Conservation (phyloP, 306 rosid species). For the Vigna trinervia region DNA sequence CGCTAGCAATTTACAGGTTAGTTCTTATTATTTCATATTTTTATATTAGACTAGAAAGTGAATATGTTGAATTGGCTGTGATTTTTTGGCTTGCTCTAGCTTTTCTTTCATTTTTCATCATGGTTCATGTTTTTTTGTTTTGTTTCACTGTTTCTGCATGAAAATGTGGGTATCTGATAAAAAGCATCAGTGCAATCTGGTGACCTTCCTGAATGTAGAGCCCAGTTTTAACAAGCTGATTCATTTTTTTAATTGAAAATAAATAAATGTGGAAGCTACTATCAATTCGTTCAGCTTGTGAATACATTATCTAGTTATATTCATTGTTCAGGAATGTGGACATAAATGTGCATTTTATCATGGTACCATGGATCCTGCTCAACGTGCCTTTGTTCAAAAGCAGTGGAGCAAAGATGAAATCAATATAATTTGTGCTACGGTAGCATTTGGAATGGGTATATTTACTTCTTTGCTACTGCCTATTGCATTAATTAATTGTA, state of each 20-base stretch:
- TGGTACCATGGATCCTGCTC: conserved; percentile 92
- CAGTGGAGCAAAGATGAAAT: conserved; percentile 99
- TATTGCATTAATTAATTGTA: conserved; percentile 41
- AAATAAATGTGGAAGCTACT: neutral
- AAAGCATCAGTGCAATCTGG: conserved; percentile 26
- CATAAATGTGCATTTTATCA: conserved; percentile 97
- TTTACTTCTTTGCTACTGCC: conserved; percentile 46
- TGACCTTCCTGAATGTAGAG: conserved; percentile 26
- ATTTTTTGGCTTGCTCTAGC: conserved; percentile 38
- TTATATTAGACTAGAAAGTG: conserved; percentile 35
- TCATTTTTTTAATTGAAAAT: conserved; percentile 22
- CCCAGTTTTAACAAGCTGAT: conserved; percentile 19
- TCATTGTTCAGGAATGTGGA: conserved; percentile 80
- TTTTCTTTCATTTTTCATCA: conserved; percentile 1
- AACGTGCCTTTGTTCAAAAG: conserved; percentile 83
- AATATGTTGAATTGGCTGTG: neutral
- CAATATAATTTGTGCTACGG: conserved; percentile 93
- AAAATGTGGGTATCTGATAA: neutral
- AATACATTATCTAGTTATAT: conserved; percentile 43
- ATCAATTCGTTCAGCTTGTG: conserved; percentile 22
- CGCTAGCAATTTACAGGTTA: conserved; percentile 90
- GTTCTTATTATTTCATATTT: conserved; percentile 40
- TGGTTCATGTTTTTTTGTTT: conserved; percentile 32
- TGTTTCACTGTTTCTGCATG: conserved; percentile 34
- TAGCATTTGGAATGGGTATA: conserved; percentile 99